These are phyloP conservation scores for Lactifluus rugatus DNA, from an alignment of 768 basidiomycete genomes.

Conservation along the genomic window DNA sequence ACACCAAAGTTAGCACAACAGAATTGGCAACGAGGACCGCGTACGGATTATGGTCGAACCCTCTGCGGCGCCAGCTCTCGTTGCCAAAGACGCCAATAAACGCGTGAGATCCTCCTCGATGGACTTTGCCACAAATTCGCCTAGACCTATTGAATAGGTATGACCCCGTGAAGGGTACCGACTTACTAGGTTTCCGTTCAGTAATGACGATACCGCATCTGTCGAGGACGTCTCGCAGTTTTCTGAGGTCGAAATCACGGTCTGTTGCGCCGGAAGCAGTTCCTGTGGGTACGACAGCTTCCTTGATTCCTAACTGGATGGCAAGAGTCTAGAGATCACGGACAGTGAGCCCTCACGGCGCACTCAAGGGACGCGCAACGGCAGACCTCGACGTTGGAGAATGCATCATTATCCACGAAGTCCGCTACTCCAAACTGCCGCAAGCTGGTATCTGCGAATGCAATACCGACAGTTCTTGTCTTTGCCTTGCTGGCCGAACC, in stretches of 20 bases:
- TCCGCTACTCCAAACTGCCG: constrained; percentile 84
- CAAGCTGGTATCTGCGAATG: constrained; percentile 84
- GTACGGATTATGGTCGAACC: constrained; percentile 8
- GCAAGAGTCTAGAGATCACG: constrained; percentile 59
- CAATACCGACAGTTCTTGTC: constrained; percentile 68
- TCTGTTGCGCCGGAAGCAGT: constrained; percentile 63
- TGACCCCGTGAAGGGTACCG: not conserved
- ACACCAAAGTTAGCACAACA: not conserved
- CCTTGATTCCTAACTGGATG: constrained; percentile 96
- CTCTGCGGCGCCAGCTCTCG: not conserved
- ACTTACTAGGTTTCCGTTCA: constrained; percentile 76
- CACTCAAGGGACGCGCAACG: not conserved
- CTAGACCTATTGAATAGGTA: constrained; percentile 30
- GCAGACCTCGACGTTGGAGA: constrained; percentile 86
- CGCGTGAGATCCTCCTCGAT: constrained; percentile 19
- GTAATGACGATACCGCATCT: constrained; percentile 87
- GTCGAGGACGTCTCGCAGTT: constrained; percentile 78
- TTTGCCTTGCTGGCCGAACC: constrained; percentile 41
- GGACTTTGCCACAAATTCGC: constrained; percentile 52
- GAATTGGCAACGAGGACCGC: not conserved
- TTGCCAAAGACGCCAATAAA: not conserved
- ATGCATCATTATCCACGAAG: constrained; percentile 89
- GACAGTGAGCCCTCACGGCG: not conserved
- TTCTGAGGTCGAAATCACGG: constrained; percentile 80
- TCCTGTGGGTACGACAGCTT: constrained; percentile 77